Percentiles rank a stretch among this genome's conserved stretches.
Conservation (phyloP, 2,329 filamentous ascomycete species). For the Thielaviopsis populi region DNA sequence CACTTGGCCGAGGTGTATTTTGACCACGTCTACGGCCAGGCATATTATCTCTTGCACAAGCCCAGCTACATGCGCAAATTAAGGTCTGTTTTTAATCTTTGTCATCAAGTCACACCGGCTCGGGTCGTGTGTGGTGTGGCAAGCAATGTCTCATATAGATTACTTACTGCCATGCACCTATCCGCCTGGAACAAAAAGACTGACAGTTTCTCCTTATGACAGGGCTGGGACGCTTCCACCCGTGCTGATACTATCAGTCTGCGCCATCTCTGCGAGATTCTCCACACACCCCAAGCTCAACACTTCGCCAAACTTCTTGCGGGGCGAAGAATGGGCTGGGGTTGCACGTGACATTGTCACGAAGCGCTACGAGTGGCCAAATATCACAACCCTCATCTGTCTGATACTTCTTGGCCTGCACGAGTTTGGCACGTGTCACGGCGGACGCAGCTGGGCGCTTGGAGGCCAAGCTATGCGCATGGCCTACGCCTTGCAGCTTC, state of each 20-base stretch:
- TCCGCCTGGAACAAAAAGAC: conserved; percentile 14
- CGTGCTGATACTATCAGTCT: conserved; percentile 83
- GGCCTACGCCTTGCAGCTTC: conserved; percentile 89
- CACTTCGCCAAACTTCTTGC: conserved; percentile 61
- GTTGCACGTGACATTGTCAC: conserved; percentile 77
- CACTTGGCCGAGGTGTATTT: conserved; percentile 92
- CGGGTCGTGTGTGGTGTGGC: too few relatives aligned
- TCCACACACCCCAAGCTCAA: conserved; percentile 73
- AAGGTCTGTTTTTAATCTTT: conserved; percentile 35
- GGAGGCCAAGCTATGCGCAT: conserved; percentile 91
- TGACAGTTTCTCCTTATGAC: conserved; percentile 15
- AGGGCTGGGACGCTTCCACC: conserved; percentile 70
- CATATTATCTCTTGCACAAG: conserved; percentile 88
- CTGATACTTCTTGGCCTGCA: conserved; percentile 79
- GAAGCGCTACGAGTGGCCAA: conserved; percentile 82
- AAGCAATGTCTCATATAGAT: background rate
- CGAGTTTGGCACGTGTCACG: conserved; percentile 94
- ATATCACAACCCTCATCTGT: conserved; percentile 88
- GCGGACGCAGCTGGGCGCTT: conserved; percentile 87
- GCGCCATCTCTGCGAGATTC: conserved; percentile 88
- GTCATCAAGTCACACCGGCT: background rate
- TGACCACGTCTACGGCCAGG: conserved; percentile 87
- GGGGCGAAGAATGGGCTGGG: conserved; percentile 81
- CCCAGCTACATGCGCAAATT: conserved; percentile 90
- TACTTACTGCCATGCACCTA: conserved; percentile 18